phyloP scores from a whole-genome alignment of 2,329 filamentous ascomycete genomes.

The Pseudohalonectria lignicola region DNA sequence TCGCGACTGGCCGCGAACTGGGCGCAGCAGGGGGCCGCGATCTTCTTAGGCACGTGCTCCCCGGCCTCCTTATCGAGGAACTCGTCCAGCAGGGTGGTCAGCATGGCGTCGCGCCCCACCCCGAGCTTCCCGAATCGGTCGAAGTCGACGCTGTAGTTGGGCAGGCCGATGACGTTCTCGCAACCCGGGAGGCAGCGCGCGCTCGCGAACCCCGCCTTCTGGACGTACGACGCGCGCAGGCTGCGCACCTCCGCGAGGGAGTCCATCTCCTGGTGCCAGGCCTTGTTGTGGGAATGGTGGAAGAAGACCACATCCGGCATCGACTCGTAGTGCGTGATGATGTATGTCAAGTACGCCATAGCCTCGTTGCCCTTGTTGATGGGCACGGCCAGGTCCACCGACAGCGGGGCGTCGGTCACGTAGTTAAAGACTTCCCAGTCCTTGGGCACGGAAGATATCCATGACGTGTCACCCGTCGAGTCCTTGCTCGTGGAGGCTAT shows the following conservation, averaged over 20 bases:
- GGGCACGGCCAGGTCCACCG: slow-evolving; percentile 11
- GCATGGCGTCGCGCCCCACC: slow-evolving; percentile 7
- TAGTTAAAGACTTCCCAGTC: slow-evolving; percentile 13
- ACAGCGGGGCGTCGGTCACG: slow-evolving; percentile 11
- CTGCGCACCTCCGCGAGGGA: slow-evolving; percentile 33
- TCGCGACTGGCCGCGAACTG: slow-evolving; percentile 38
- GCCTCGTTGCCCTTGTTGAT: slow-evolving; percentile 40
- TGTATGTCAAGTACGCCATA: slow-evolving; percentile 51
- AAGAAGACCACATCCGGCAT: slow-evolving; percentile 48
- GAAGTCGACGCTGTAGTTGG: slow-evolving; percentile 5
- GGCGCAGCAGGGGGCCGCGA: slow-evolving; percentile 38
- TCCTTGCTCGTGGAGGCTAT: slow-evolving; percentile 7
- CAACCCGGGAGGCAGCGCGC: slow-evolving; percentile 35
- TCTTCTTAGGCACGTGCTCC: slow-evolving; percentile 18
- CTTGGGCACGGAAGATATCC: slow-evolving; percentile 6
- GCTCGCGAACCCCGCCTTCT: slow-evolving; percentile 45
- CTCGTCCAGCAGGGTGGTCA: slow-evolving; percentile 10
- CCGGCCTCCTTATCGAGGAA: slow-evolving; percentile 9
- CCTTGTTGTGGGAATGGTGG: slow-evolving; percentile 40
- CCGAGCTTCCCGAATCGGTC: not conserved
- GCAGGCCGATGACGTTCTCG: slow-evolving; percentile 14
- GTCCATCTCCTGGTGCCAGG: slow-evolving; percentile 50
- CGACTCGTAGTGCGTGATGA: slow-evolving; percentile 49
- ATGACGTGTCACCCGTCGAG: slow-evolving; percentile 5
- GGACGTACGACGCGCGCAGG: slow-evolving; percentile 38